Percentiles rank a stretch among this genome's conserved stretches.
phyloP scores from a whole-genome alignment of 1,284 basidiomycete genomes.

The Heliocybe sulcata region DNA sequence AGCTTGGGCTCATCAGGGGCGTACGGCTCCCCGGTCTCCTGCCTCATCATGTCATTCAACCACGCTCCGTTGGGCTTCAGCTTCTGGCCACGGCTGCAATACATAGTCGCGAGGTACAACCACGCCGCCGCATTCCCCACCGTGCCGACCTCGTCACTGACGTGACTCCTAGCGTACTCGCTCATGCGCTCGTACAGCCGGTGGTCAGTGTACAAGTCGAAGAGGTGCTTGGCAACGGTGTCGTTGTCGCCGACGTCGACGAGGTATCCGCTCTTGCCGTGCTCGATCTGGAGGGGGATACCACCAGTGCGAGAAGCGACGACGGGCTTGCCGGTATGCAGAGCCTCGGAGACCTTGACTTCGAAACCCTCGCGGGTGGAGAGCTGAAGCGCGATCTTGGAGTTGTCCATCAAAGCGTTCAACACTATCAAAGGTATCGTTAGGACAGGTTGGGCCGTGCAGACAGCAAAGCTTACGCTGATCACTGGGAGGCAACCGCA shows the following conservation, averaged over 20 bases:
- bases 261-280: conserved; percentile 80
- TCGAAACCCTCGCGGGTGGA: conserved; percentile 87
- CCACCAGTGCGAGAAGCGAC: conserved; percentile 79
- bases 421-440: conserved; percentile 39
- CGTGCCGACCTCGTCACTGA: conserved; percentile 75
- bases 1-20: conserved; percentile 56
- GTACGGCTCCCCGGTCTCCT: conserved; percentile 67
- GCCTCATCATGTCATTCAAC: conserved; percentile 71
- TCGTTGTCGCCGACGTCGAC: conserved; percentile 67
- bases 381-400: conserved; percentile 70
- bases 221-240: conserved; percentile 66
- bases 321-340: conserved; percentile 79
- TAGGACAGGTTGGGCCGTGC: not conserved
- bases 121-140: conserved; percentile 76
- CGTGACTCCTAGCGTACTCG: conserved; percentile 64
- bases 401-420: conserved; percentile 71
- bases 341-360: conserved; percentile 86
- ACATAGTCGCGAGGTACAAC: conserved; percentile 79
- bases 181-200: conserved; percentile 55
- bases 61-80: conserved; percentile 71
- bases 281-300: conserved; percentile 80
- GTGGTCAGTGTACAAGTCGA: conserved; percentile 69
- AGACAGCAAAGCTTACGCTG: conserved; percentile 44
- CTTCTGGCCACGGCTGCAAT: conserved; percentile 57
- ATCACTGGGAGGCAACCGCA: conserved; percentile 75